Evolutionary conservation across 2,329 filamentous ascomycete species (phyloP).

Genomic region (Xylaria sp.): DNA sequence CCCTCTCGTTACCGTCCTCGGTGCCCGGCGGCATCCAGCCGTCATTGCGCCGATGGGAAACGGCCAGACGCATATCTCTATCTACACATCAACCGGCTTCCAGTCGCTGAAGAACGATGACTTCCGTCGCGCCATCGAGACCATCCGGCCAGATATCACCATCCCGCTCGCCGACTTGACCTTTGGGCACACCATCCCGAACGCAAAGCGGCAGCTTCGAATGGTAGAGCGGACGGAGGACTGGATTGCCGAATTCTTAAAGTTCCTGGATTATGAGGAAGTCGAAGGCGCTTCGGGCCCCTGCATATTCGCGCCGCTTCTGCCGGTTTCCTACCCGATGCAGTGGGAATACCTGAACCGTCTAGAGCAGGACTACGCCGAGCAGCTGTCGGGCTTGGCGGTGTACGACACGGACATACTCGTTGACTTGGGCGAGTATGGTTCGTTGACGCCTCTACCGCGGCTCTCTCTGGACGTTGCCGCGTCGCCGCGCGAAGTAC

Average conservation of each 20-base stretch:
- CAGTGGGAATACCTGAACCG: conserved; percentile 81
- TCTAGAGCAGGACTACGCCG: conserved; percentile 64
- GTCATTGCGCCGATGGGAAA: conserved; percentile 73
- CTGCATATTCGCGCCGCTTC: conserved; percentile 65
- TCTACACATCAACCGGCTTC: conserved; percentile 89
- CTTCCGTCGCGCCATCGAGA: conserved; percentile 67
- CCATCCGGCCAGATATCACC: conserved; percentile 78
- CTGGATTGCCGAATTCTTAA: conserved; percentile 74
- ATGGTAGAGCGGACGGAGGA: conserved; percentile 86
- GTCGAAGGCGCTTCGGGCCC: conserved; percentile 36
- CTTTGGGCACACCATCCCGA: conserved; percentile 52
- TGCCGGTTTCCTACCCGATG: conserved; percentile 73
- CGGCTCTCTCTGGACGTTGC: conserved; percentile 69
- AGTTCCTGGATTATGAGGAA: conserved; percentile 41
- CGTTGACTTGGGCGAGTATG: conserved; percentile 62
- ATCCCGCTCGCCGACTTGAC: conserved; percentile 77
- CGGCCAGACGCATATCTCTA: conserved; percentile 69
- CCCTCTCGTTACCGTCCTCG: conserved; percentile 70
- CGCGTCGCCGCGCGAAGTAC: conserved; percentile 72
- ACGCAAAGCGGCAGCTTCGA: conserved; percentile 73
- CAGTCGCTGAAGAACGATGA: conserved; percentile 67
- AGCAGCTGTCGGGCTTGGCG: conserved; percentile 68
- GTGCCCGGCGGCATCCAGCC: conserved; percentile 75
- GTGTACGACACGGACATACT: conserved; percentile 76
- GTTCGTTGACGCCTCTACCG: conserved; percentile 63